These are phyloP conservation scores for Xylaria sp. DNA, from an alignment of 2,329 filamentous ascomycete genomes.

Conservation along the genomic window DNA sequence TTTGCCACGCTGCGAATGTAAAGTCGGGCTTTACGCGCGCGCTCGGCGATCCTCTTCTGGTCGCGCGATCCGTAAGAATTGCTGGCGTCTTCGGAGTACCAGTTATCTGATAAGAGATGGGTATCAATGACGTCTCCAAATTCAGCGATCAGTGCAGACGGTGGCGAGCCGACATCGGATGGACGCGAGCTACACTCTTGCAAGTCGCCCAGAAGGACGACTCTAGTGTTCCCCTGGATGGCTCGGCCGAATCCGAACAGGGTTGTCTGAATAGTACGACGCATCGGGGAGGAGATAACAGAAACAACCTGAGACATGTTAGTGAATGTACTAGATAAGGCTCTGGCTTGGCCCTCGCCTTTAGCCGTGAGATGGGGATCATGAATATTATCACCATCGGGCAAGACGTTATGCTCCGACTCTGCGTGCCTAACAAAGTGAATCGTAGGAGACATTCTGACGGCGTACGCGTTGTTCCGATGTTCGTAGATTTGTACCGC, in stretches of 20 bases:
- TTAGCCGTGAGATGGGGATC: background rate
- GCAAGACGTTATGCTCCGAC: background rate
- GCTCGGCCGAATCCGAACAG: background rate
- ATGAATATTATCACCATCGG: background rate
- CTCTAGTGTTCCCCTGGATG: background rate
- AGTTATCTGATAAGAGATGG: background rate
- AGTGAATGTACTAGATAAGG: background rate
- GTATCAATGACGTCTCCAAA: background rate
- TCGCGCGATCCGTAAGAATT: background rate
- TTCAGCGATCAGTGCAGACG: background rate
- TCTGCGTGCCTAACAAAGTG: constrained; percentile 9
- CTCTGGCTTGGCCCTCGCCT: background rate
- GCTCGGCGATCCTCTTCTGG: background rate
- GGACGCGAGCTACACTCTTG: background rate
- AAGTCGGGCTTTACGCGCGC: background rate
- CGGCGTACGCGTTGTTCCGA: background rate
- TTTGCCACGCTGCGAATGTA: background rate
- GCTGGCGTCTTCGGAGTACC: background rate
- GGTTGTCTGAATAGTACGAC: background rate
- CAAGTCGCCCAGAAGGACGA: background rate
- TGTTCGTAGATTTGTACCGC: too few relatives aligned
- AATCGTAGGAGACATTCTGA: constrained; percentile 9
- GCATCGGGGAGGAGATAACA: constrained; percentile 6
- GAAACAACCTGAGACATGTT: background rate
- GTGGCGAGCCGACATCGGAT: background rate